Conservation (phyloP, 495 filamentous ascomycete genomes). For the Neurospora intermedia region DNA sequence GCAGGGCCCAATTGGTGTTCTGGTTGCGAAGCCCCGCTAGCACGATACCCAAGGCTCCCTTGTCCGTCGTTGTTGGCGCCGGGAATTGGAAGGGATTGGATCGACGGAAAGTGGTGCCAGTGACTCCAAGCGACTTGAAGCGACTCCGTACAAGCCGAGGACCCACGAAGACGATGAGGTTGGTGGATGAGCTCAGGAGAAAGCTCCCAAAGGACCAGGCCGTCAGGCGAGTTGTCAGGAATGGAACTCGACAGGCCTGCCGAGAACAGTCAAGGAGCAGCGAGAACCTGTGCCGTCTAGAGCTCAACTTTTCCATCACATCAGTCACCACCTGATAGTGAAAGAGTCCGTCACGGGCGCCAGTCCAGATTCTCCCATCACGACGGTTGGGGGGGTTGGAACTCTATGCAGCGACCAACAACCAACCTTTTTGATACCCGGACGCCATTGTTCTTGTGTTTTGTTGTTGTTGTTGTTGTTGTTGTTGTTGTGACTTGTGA, state of each 20-base stretch:
- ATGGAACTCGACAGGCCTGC: not conserved
- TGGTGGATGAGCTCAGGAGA: not conserved
- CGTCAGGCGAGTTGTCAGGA: not conserved
- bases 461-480: not conserved
- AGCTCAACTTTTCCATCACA: not conserved
- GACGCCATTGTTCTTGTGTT: not conserved
- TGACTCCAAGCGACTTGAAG: not conserved
- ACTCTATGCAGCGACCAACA: not conserved
- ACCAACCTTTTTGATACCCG: not conserved
- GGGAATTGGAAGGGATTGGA: not conserved
- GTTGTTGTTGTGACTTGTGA: not conserved
- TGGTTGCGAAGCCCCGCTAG: not conserved
- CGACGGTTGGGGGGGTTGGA: not conserved
- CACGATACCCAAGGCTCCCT: not conserved
- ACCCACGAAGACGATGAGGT: not conserved
- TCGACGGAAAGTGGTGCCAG: not conserved
- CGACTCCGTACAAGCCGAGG: not conserved
- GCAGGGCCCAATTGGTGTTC: not conserved
- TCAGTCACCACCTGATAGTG: not conserved
- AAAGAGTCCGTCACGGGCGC: not conserved
- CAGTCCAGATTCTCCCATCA: not conserved
- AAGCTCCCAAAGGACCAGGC: not conserved
- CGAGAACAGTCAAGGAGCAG: not conserved
- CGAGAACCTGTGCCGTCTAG: not conserved
- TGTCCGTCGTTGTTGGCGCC: not conserved